Conservation (phyloP, 805 yeast genomes). For the Kodamaea laetipori region DNA sequence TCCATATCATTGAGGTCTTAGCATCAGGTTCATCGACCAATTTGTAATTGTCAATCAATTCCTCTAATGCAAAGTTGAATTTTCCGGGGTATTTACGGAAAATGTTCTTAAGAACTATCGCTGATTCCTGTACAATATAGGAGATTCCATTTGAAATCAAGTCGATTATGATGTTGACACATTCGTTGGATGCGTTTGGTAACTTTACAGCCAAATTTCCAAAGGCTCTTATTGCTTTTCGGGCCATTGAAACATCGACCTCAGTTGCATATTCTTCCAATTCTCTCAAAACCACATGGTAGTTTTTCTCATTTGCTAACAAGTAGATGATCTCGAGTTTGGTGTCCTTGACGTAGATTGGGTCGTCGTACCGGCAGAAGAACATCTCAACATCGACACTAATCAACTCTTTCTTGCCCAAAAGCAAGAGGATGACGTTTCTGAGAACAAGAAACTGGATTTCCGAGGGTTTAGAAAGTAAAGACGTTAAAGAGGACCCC, state of each 20-base stretch:
- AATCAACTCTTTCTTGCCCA: conserved; percentile 63
- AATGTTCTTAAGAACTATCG: conserved; percentile 74
- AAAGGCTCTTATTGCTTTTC: conserved; percentile 85
- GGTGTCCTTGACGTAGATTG: conserved; percentile 84
- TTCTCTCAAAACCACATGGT: conserved; percentile 66
- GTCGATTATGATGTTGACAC: conserved; percentile 63
- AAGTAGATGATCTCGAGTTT: conserved; percentile 84
- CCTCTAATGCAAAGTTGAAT: conserved; percentile 40
- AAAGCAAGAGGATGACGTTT: conserved; percentile 72
- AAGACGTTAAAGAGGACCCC: conserved; percentile 66
- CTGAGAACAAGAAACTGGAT: conserved; percentile 80
- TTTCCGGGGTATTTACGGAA: conserved; percentile 71
- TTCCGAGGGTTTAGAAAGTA: conserved; percentile 77
- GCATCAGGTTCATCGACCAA: conserved; percentile 75
- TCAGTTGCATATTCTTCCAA: conserved; percentile 85
- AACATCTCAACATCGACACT: conserved; percentile 74
- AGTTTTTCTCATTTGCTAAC: conserved; percentile 66
- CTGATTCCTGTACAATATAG: conserved; percentile 77
- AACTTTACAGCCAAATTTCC: conserved; percentile 86
- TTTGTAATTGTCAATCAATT: conserved; percentile 35
- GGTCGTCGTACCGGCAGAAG: conserved; percentile 82
- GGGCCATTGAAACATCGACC: conserved; percentile 80
- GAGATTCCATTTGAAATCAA: conserved; percentile 66
- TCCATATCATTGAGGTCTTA: conserved; percentile 78
- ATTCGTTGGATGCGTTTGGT: conserved; percentile 58